Evolutionary conservation across 2,329 filamentous ascomycete species (phyloP), one percentile per base, ranked within the genome.

Genomic region (Penicillium olsonii): DNA sequence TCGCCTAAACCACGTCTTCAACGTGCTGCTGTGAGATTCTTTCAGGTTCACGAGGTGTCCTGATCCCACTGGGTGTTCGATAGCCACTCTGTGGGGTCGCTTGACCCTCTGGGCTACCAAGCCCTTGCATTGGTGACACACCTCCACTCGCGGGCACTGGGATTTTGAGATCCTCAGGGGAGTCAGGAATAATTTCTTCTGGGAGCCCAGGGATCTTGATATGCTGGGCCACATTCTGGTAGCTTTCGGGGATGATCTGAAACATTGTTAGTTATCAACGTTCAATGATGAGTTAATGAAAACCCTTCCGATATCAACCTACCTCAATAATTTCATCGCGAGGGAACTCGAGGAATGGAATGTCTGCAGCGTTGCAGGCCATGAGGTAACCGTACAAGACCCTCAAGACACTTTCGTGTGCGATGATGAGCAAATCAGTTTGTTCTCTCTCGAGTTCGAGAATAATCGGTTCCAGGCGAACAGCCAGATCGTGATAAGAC

Each of bases 401-500:
- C 37, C 94, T 88, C 39, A 99, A 81, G n/a, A 99, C 94, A 43
- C 90, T 95, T 71, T 99, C 94, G 70, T 99, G 94, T 0, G 94
- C 94, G 60, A 99, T 96, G 66, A 99, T 96, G 45, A 99, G 82
- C n/a, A 99, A 81, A 68, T 99, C 94, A 59, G 95, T 95, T 63
- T 96, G 90, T 74, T 99, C 94, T 37, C 94, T 87, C 75, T 99
- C 94, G 12, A 99, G 82, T 69, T 99, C 94, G 24, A 99, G 83
- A 65, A 99, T 99, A 64, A 99, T 96, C 34, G 94, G 95, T 69
- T 99, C 94, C 39, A 99, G 84, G 18, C 94, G 89, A 52, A 99
- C 94, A n/a, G 94, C 94, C 37, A 99, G 84, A 66, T 99, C 94
- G 68, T 99, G 94, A 71, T 99, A 99, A 8, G 92, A 97, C 88